Percentiles rank a stretch among this genome's conserved stretches.
Conservation (phyloP, 1,284 basidiomycete species). For the Lentinula novae-zelandiae region DNA sequence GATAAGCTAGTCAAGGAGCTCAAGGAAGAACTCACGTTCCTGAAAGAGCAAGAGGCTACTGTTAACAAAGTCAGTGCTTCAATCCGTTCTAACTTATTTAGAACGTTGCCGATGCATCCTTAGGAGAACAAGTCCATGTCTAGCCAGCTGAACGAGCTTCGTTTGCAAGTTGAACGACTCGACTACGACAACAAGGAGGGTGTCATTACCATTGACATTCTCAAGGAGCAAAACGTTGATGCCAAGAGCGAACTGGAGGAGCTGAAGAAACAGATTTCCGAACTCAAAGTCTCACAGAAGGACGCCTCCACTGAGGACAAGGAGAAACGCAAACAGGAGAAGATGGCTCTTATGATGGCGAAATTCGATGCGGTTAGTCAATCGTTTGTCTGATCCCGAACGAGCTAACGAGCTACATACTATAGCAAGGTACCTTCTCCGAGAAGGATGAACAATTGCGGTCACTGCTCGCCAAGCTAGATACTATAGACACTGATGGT, state of each 20-base stretch:
- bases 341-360: conserved; percentile 99
- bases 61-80: conserved; percentile 59
- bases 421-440: conserved; percentile 80
- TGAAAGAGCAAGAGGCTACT: conserved; percentile 86
- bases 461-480: conserved; percentile 78
- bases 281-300: conserved; percentile 80
- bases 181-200: conserved; percentile 97
- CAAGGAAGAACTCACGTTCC: conserved; percentile 79
- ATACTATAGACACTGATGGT: conserved; percentile 61
- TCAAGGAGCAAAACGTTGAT: conserved; percentile 94
- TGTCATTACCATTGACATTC: conserved; percentile 90
- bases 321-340: conserved; percentile 98
- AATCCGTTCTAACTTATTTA: conserved; percentile 1
- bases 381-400: conserved; percentile 13
- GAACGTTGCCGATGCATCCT: conserved; percentile 14
- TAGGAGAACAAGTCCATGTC: conserved; percentile 93
- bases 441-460: conserved; percentile 94
- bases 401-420: background rate
- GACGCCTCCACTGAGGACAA: conserved; percentile 90
- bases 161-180: conserved; percentile 87
- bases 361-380: conserved; percentile 87
- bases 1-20: conserved; percentile 85
- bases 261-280: conserved; percentile 76
- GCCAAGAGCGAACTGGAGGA: conserved; percentile 89
- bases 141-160: conserved; percentile 87